Base-by-base conservation (phyloP, 2,329 filamentous ascomycete species). In the Fusarium domesticum region DNA sequence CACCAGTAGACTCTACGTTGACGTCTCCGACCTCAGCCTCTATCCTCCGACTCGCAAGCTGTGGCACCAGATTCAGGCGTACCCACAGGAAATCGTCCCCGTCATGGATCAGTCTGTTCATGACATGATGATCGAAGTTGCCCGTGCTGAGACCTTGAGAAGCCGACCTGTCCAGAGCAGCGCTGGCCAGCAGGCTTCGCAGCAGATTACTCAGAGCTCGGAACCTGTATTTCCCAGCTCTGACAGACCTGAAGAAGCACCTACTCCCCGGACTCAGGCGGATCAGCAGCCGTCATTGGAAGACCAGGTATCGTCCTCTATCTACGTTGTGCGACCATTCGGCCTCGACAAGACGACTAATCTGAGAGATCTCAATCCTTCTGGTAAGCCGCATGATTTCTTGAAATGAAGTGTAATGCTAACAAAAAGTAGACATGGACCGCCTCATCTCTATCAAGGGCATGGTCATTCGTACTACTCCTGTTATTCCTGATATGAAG, bases 401-500 rank as follows among this genome's bases (percentile, higher is more conserved):
- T 30, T 16, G 6, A 4, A 23, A 15, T 18, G 7, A 3, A 15
- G 16, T 37, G 11, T 28, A 38, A 33, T 45, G 36, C 49, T 59
- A 25, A 59, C 40, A 32, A n/a, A 5, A 23, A 35, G 10, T 56
- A 78, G 89, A 97, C 62, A 96, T 97, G 81, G 95, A 98, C 69
- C 95, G 95, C 63, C 80, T 98, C 54, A 85, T 98, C 54, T 89
- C 85, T 54, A 85, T 98, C 69, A 98, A 97, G 70, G 93, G 93
- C 35, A 77, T 98, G 14, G 93, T 98, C 48, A 98, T 98, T 61
- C 84, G 93, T 50, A 87, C 93, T 3, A 97, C 93, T 0, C 90
- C 93, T 1, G 88, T 98, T 54, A 97, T 98, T 53, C 93, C 93
- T 1, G 93, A 98, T 60, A 98, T 98, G 95, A 96, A 95, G 70